Evolutionary conservation across 192 early-diverging fungal species (phyloP), one percentile per base, ranked within the genome.

Genomic region (Coemansia sp.): DNA sequence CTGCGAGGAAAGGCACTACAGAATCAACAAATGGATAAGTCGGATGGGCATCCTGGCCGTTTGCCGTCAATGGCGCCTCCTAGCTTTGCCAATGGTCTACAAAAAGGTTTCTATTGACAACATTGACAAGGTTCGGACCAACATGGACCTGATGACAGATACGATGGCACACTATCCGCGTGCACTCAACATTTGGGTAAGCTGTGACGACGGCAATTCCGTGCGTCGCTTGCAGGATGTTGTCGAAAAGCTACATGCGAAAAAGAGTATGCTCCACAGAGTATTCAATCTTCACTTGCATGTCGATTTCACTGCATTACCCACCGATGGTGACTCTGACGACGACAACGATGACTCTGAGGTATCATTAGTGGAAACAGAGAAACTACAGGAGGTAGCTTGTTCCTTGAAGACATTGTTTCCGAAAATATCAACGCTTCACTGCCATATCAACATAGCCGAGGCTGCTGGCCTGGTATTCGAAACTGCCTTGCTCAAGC

Each of bases 151-250:
- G 11, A 19, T 57, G 15, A 17, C 55, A 7, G 17, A 57, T 17
- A 25, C 9, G 1, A 52, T 52, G 49, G 22, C 15, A 9, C 19
- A 36, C 33, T 19, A 17, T n/a, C 55, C 55, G 9, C 55, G 55
- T 36, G 55, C 55, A 17, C 55, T 57, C 32, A 57, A 57, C 55
- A 57, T 57, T 14, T 57, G 55, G 55, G 23, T 57, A 36, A 34
- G 9, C 17, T 9, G 17, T 14, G 19, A 36, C 13, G 23, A 57
- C 15, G 23, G 23, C 9, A 22, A 25, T 14, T 15, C 49, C 2
- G 23, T 52, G 2, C 49, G 5, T 22, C 23, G 49, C 23, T 15
- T 52, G 49, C 9, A 25, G 23, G 11, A 10, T 52, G 49, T 52
- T 22, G 1, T 52, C 0, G 49, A 52, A 22, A 52, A 25, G 23